Conservation (phyloP, 2,329 filamentous ascomycete species). For the Neopestalotiopsis sp. region DNA sequence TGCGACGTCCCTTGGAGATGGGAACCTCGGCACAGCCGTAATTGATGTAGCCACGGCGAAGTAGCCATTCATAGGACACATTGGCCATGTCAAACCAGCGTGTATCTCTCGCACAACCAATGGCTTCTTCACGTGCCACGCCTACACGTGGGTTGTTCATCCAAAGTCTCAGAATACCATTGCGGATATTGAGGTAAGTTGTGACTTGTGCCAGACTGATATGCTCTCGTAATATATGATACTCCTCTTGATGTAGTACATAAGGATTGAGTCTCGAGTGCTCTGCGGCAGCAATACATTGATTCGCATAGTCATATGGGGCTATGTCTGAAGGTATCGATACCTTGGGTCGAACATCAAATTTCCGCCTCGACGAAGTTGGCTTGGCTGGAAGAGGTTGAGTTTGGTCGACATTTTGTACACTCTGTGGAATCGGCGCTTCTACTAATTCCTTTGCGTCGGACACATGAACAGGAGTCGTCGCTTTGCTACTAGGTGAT, state of each 20-base stretch:
- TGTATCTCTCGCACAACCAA: conserved; percentile 85
- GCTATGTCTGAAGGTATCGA: conserved; percentile 82
- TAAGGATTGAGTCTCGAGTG: conserved; percentile 90
- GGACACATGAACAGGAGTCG: conserved; percentile 60
- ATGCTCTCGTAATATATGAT: conserved; percentile 78
- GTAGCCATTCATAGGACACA: conserved; percentile 90
- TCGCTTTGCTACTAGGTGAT: conserved; percentile 64
- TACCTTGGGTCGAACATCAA: conserved; percentile 74
- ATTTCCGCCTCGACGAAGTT: conserved; percentile 42
- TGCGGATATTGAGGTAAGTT: conserved; percentile 93
- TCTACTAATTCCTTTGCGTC: conserved; percentile 37
- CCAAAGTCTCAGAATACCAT: conserved; percentile 92
- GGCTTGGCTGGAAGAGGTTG: conserved; percentile 26
- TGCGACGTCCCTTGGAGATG: conserved; percentile 45
- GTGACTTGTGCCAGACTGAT: conserved; percentile 91
- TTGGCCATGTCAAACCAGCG: conserved; percentile 90
- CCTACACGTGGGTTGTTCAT: conserved; percentile 81
- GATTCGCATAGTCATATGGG: conserved; percentile 81
- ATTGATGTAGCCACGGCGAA: conserved; percentile 93
- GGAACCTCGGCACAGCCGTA: conserved; percentile 87
- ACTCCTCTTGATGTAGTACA: conserved; percentile 83
- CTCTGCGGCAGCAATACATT: conserved; percentile 89
- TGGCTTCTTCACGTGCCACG: conserved; percentile 83
- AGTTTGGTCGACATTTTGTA: not conserved
- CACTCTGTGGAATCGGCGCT: conserved; percentile 20